A percentile compares a stretch with the other conserved stretches of the same genome.
Conservation (phyloP, 1,139 yeast species). For the Suhomyces chickasaworum region DNA sequence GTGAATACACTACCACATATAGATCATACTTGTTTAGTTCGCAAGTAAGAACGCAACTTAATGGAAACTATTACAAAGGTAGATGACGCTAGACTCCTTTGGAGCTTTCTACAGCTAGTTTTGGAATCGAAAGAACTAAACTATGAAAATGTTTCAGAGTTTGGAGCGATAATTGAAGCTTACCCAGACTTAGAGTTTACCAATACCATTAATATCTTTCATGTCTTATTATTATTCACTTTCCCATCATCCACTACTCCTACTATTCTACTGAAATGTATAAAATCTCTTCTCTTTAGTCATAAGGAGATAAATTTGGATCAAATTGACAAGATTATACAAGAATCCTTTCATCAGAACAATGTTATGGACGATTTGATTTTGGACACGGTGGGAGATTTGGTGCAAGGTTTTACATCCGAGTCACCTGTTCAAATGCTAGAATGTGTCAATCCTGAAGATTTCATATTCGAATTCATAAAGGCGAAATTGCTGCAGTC, state of each 20-base stretch:
- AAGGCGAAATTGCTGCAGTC: constrained; percentile 27
- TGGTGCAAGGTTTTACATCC: background rate
- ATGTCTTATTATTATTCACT: constrained; percentile 6
- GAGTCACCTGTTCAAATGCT: background rate
- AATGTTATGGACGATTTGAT: background rate
- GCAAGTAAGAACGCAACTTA: background rate
- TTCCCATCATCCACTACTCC: constrained; percentile 5
- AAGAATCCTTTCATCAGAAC: background rate
- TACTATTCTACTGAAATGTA: background rate
- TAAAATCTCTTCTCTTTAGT: background rate
- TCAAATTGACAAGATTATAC: background rate
- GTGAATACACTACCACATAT: background rate
- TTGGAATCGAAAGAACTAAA: background rate
- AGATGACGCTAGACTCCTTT: constrained; percentile 10
- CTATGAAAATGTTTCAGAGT: background rate
- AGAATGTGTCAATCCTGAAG: background rate
- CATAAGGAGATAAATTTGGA: background rate
- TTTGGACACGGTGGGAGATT: constrained; percentile 6
- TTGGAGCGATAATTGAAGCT: background rate
- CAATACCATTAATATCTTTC: constrained; percentile 13
- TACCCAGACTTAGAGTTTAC: constrained; percentile 6
- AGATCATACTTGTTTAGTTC: background rate
- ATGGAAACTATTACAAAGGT: constrained; percentile 1
- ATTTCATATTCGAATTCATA: constrained; percentile 24
- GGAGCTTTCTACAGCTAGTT: constrained; percentile 3